These are phyloP conservation scores for Suhomyces prunicola DNA, from an alignment of 805 yeast species.

Conservation along the genomic window DNA sequence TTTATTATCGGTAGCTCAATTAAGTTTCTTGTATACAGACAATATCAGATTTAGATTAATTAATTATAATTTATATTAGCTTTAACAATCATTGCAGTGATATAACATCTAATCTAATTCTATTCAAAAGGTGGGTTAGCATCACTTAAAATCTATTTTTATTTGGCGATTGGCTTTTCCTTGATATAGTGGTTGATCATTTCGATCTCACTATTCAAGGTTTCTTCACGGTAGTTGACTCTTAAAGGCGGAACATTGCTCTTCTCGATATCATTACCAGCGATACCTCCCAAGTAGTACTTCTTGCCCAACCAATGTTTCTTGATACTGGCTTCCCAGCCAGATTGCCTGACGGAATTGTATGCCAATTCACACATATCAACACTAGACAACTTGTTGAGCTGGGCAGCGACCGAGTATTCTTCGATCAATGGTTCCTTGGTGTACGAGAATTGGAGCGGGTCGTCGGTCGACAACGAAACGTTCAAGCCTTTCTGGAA, in stretches of 20 bases:
- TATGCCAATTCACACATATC: conserved; percentile 97
- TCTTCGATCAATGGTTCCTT: conserved; percentile 97
- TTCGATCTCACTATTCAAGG: conserved; percentile 67
- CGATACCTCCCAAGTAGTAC: conserved; percentile 56
- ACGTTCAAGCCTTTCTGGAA: conserved; percentile 93
- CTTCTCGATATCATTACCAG: conserved; percentile 86
- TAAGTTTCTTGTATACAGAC: no score
- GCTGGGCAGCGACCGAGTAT: conserved; percentile 97
- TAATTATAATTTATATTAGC: neutral
- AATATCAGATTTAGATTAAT: neutral
- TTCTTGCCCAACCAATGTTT: conserved; percentile 88
- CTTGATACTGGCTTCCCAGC: conserved; percentile 85
- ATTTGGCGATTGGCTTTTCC: neutral
- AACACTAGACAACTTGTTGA: conserved; percentile 87
- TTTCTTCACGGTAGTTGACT: conserved; percentile 78
- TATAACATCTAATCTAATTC: neutral
- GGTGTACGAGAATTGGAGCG: conserved; percentile 94
- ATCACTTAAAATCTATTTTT: neutral
- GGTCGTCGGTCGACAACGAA: conserved; percentile 95
- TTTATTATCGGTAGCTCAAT: no score
- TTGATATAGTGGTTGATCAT: conserved; percentile 58
- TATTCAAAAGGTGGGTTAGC: no score
- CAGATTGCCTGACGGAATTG: conserved; percentile 90
- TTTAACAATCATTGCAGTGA: neutral
- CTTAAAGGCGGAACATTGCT: conserved; percentile 93